Evolutionary conservation across 148 eudicot species (phyloP).

Genomic region (Chenopodium quinoa): DNA sequence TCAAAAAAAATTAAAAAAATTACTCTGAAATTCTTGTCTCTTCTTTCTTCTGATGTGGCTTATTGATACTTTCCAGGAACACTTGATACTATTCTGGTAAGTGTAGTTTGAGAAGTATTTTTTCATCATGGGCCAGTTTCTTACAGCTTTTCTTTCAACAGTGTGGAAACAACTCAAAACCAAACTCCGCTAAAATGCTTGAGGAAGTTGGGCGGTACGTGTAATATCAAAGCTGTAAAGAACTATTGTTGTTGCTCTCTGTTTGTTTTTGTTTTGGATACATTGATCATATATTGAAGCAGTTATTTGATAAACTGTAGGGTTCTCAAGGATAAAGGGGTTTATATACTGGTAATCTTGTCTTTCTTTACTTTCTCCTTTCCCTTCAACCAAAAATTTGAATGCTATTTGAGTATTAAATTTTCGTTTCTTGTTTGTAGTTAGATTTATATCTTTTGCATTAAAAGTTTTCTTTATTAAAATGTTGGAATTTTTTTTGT

Average conservation of each 20-base stretch:
- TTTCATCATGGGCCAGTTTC: conserved; percentile 8
- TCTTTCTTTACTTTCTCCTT: conserved; percentile 14
- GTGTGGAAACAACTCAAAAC: conserved; percentile 73
- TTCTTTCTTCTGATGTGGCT: conserved; percentile 11
- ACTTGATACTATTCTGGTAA: conserved; percentile 88
- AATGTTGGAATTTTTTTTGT: neutral
- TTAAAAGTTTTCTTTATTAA: neutral
- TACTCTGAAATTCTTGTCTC: neutral
- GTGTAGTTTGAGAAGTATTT: conserved; percentile 27
- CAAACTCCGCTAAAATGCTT: conserved; percentile 77
- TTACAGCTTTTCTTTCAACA: conserved; percentile 32
- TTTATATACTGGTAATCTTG: conserved; percentile 73
- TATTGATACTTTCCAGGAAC: conserved; percentile 54
- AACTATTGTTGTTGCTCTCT: neutral
- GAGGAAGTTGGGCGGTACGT: conserved; percentile 74
- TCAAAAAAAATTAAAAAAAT: neutral
- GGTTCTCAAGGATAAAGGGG: conserved; percentile 90
- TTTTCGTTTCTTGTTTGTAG: neutral
- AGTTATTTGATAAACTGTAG: conserved; percentile 85
- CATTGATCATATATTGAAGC: conserved; percentile 65
- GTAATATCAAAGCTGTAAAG: conserved; percentile 1
- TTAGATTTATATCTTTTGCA: neutral
- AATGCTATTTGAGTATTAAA: neutral
- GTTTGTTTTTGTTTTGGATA: conserved; percentile 41
- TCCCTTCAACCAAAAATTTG: conserved; percentile 1